Base-by-base conservation (phyloP, 495 filamentous ascomycete species). In the Tuber indicum region DNA sequence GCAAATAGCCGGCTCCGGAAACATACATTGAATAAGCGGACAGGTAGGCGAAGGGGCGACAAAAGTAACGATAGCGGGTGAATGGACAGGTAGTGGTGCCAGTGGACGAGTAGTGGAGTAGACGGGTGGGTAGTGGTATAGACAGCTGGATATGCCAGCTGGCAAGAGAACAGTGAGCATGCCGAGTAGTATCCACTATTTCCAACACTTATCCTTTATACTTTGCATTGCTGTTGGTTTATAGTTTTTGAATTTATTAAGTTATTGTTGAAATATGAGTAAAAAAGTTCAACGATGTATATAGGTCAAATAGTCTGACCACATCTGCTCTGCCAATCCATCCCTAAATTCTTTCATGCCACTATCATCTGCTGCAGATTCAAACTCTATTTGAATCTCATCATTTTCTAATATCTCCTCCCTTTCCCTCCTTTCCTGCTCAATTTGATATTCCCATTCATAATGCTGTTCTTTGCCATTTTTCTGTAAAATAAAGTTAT, bases 401-500 rank as follows among this genome's bases (percentile, higher is more conserved):
- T 52, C 5, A 52, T 52, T 7, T 23, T 23, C 47, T 21, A 52
- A 23, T 52, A 19, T 52, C 5, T 7, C 19, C 21, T 23, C 47
- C 6, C 21, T 0, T 52, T 52, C 0, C 5, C 47, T 52, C 21
- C 0, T 5, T 23, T 23, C 47, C 7, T 23, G 3, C 47, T 23
- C 47, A 23, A 4, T 52, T 9, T 52, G 5, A 23, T 23, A 52
- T 52, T 52, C 21, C 5, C 21, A 52, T 52, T 52, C 21, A 5
- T 21, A 1, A 23, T 23, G 23, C 47, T 49, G 3, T 19, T 47
- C 5, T 6, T 21, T 7, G 6, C 42, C 52, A 58, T 32, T 71
- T 6, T 36, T 17, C 62, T 70, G 16, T 71, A 42, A 41, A 47
- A 76, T 73, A 62, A 76, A 58, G 73, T 76, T 76, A 41, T 76